Evolutionary conservation across 2,329 filamentous ascomycete genomes (phyloP).

Genomic region (Alternaria triticimaculans): DNA sequence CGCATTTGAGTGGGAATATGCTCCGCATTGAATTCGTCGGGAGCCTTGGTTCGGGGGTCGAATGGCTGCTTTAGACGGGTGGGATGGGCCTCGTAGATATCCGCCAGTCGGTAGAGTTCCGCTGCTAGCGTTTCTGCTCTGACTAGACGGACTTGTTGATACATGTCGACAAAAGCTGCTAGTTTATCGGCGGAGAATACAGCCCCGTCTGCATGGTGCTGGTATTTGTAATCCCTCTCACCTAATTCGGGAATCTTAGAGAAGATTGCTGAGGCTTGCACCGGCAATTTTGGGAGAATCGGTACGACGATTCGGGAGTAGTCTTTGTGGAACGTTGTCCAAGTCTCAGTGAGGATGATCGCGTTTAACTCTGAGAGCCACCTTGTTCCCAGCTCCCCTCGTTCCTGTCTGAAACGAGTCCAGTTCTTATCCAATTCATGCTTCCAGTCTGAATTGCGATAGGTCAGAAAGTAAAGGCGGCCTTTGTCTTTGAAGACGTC

Average conservation of each 20-base stretch:
- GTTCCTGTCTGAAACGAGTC: neutral
- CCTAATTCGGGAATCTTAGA: neutral
- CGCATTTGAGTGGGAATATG: conserved; percentile 4
- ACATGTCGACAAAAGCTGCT: neutral
- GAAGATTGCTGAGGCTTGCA: neutral
- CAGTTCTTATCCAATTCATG: neutral
- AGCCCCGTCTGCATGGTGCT: neutral
- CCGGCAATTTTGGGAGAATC: neutral
- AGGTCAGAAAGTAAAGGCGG: neutral
- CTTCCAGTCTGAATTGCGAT: neutral
- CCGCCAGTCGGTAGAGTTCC: conserved; percentile 6
- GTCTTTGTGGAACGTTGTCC: neutral
- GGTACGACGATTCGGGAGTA: neutral
- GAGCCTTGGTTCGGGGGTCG: conserved; percentile 2
- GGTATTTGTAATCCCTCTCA: neutral
- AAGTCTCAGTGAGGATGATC: neutral
- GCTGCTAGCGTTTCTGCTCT: conserved; percentile 7
- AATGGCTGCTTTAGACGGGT: conserved; percentile 11
- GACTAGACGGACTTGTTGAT: conserved; percentile 5
- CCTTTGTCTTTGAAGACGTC: neutral
- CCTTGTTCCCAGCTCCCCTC: neutral
- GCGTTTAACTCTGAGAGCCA: neutral
- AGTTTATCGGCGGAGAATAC: neutral
- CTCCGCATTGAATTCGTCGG: neutral
- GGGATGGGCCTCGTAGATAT: conserved; percentile 15